Evolutionary conservation across 2,329 filamentous ascomycete species (phyloP), one percentile per base, ranked within the genome.

Genomic region (Dothideomycetes sp.): DNA sequence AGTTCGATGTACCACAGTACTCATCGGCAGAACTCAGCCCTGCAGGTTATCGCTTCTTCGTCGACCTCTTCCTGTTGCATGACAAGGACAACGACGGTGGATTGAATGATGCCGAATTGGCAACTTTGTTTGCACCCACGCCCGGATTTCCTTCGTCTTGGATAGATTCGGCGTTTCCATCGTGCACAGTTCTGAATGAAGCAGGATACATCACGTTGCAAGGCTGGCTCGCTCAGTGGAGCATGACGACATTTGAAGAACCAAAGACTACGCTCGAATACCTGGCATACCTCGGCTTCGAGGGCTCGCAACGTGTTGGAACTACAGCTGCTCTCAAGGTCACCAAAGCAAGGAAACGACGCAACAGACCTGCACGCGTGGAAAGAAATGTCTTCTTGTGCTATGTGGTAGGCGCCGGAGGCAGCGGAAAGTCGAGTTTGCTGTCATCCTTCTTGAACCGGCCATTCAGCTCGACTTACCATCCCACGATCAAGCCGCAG

Each of bases 161-260:
- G 91, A 68, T 78, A 0, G 88, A 95, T 47, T 82, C 82, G 1
- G 84, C 78, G 0, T 98, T 98, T 54, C 91, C 91, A 2, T 87
- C 84, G 1, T 94, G 86, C 17, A 95, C 91, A 0, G 89, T 96
- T 14, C 81, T 86, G 31, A 96, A 95, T 55, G 91, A 98, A 61
- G 86, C 85, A 7, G 91, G 91, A 0, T 78, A 96, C 57, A 88
- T 98, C 45, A 98, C 91, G 1, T 69, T 98, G 3, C 91, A 98
- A 60, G 91, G 91, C 2, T 98, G 91, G 91, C 75, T 98, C 29
- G 91, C 91, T 3, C 91, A 98, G 54, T 98, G 91, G 91, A 95
- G 88, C 58, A 98, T 98, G 91, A 98, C 91, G 1, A 98, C 91
- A 0, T 98, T 96, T 53, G 78, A 93, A 44, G 88, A 93, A 41